Base-by-base conservation (phyloP, 495 filamentous ascomycete species). In the Cercophora sp. region DNA sequence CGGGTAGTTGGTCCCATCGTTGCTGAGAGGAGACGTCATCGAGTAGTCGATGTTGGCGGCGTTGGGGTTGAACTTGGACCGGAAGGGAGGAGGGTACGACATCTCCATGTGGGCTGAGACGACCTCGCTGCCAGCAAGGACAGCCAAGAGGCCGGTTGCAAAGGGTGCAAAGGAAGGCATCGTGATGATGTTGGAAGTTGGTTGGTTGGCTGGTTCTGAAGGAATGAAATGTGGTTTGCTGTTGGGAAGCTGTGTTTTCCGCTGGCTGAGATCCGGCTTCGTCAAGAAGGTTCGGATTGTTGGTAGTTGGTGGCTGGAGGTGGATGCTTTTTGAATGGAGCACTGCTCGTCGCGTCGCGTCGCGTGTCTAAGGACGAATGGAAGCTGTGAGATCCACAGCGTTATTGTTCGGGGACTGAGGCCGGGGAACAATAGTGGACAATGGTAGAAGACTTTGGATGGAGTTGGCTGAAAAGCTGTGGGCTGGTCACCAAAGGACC, bases 81-180 rank as follows among this genome's bases (percentile, higher is more conserved):
- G 67, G 47, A 86, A 69, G 8, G 81, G 80, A 13, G 73, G 56
- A n/a, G 83, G 84, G 46, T 68, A 68, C 19, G 56, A 57, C 73
- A 88, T 79, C 59, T 75, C 67, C 74, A 86, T 83, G 65, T 87
- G 85, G 10, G 77, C 82, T 9, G 72, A 54, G 39, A 69, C 70
- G 42, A 75, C 60, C 52, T 72, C 59, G 51, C 62, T 43, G 31
- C 58, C 56, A 11, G 62, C 56, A 31, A 70, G 57, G 49, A 39
- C 47, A 37, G 58, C 62, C 48, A 65, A 9, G 26, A 59, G 51
- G 57, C 56, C 53, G 40, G 63, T 55, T 31, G 52, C 50, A 53
- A 61, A 27, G 16, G 44, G 60, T 25, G 57, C 58, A 59, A 56
- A 62, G 57, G 65, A 64, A 51, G 66, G 62, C 70, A 70, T 75